Percentiles rank a stretch among this genome's conserved stretches.
These are phyloP conservation scores for Chlorencoelia australis DNA, from an alignment of 2,329 filamentous ascomycete species.

Conservation along the genomic window DNA sequence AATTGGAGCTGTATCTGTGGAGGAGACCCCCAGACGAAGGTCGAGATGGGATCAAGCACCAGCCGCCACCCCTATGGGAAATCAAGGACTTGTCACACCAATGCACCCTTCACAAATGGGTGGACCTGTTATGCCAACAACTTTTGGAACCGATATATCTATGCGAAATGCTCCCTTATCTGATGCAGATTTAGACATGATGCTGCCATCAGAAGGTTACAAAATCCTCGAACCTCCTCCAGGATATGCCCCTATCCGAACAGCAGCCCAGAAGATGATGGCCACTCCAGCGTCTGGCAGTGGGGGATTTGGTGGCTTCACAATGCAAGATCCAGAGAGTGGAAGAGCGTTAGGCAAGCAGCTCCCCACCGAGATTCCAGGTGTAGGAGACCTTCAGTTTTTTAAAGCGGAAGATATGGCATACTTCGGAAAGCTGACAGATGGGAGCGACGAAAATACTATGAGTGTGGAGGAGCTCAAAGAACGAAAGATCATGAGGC, in stretches of 20 bases:
- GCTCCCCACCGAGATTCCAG: slow-evolving; percentile 88
- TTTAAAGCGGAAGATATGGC: slow-evolving; percentile 99
- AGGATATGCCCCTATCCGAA: slow-evolving; percentile 77
- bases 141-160: slow-evolving; percentile 74
- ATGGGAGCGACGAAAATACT: slow-evolving; percentile 82
- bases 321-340: slow-evolving; percentile 93
- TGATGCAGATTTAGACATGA: slow-evolving; percentile 86
- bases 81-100: slow-evolving; percentile 66
- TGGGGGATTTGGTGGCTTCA: slow-evolving; percentile 54
- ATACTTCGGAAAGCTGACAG: slow-evolving; percentile 95
- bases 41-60: slow-evolving; percentile 92
- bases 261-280: slow-evolving; percentile 65
- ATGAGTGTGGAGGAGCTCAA: slow-evolving; percentile 93
- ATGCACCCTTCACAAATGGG: slow-evolving; percentile 59
- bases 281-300: slow-evolving; percentile 64
- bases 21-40: slow-evolving; percentile 58
- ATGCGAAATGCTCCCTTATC: slow-evolving; percentile 72
- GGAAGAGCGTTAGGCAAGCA: slow-evolving; percentile 76
- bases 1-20: slow-evolving; percentile 37
- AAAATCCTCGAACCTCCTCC: slow-evolving; percentile 84
- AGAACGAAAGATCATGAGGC: slow-evolving; percentile 95
- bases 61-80: slow-evolving; percentile 64
- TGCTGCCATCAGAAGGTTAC: slow-evolving; percentile 88
- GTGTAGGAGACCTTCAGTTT: slow-evolving; percentile 91
- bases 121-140: slow-evolving; percentile 39